Conservation (phyloP, 2,329 filamentous ascomycete species). For the Pestalotiopsis sp. region DNA sequence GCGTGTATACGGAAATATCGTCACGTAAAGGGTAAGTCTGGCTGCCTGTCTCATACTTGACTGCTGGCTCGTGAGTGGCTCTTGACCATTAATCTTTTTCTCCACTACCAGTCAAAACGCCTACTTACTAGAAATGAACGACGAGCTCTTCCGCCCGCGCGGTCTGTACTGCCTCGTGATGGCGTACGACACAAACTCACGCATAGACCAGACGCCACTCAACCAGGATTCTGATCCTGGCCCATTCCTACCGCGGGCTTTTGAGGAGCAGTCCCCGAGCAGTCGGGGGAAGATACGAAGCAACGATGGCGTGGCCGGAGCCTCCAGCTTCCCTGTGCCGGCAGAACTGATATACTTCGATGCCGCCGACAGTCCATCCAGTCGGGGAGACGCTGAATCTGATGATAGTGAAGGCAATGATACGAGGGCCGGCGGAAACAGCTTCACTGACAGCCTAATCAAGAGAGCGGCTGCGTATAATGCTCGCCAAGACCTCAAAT, state of each 20-base stretch:
- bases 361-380: neutral
- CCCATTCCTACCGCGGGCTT: constrained; percentile 13
- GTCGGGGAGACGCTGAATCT: constrained; percentile 6
- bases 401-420: constrained; percentile 2
- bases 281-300: neutral
- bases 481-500: neutral
- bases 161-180: constrained; percentile 28
- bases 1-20: constrained; percentile 19
- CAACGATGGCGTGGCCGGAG: neutral
- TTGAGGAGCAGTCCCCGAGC: neutral
- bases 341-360: constrained; percentile 8
- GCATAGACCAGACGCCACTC: constrained; percentile 8
- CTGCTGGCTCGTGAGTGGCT: neutral
- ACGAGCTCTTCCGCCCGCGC: constrained; percentile 26
- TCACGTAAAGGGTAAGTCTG: constrained; percentile 17
- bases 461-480: neutral
- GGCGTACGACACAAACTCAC: constrained; percentile 20
- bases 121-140: constrained; percentile 26
- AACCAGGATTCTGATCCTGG: neutral
- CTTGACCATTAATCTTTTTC: neutral
- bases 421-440: neutral
- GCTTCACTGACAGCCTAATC: neutral
- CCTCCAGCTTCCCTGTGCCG: neutral
- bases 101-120: constrained; percentile 19
- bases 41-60: neutral